These are phyloP conservation scores for Eragrostis tef DNA, from an alignment of 202 grass and related monocot species.

Conservation along the genomic window DNA sequence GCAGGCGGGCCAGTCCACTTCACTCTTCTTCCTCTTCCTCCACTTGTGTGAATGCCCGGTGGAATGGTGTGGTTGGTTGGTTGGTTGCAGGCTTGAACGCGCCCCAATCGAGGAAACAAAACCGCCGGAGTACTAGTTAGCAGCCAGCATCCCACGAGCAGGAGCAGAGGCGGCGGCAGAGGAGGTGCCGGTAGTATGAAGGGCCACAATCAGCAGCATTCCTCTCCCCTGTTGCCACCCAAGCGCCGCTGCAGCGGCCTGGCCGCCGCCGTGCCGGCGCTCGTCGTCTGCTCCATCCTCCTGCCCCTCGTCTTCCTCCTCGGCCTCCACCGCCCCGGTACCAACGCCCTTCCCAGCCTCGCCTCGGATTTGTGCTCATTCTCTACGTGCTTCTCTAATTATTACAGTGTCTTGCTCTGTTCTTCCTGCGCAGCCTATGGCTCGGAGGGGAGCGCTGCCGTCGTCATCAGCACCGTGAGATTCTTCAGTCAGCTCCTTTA, in stretches of 20 bases:
- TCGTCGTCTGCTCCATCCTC: conserved; percentile 65
- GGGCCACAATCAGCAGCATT: conserved; percentile 26
- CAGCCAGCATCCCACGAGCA: no score
- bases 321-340: conserved; percentile 56
- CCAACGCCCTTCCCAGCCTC: no score
- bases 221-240: conserved; percentile 35
- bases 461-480: conserved; percentile 33
- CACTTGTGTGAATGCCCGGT: no score
- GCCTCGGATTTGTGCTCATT: not conserved
- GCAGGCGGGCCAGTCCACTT: no score
- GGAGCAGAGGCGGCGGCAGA: not conserved
- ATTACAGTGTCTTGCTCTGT: not conserved
- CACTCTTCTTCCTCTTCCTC: no score
- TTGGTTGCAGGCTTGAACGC: no score
- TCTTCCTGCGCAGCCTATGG: conserved; percentile 26
- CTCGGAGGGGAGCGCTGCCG: conserved; percentile 23
- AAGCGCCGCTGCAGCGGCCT: conserved; percentile 61
- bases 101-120: no score
- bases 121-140: not conserved
- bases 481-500: not conserved
- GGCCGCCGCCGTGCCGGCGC: conserved; percentile 56
- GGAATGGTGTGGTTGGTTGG: no score
- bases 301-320: conserved; percentile 46
- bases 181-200: conserved; percentile 28
- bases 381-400: not conserved